A percentile compares a stretch with the other conserved stretches of the same genome.
Conservation (phyloP, 306 rosid species). For the Cucurbita ficifolia region DNA sequence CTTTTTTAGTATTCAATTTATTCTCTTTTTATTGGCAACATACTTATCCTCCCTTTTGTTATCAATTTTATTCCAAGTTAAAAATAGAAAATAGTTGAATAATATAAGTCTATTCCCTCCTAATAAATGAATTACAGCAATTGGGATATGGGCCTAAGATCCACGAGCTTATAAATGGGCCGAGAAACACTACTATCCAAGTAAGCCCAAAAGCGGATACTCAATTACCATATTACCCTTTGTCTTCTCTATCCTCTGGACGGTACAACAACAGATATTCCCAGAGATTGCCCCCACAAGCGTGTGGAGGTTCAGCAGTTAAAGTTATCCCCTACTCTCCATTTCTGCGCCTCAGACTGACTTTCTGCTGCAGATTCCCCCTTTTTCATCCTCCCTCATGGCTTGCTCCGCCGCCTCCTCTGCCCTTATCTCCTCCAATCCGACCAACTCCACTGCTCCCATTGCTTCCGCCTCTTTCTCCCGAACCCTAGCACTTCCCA, state of each 20-base stretch:
- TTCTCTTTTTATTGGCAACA: background rate
- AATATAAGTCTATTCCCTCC: too few species aligned
- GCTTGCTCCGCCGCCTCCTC: slow-evolving; percentile 47
- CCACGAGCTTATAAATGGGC: background rate
- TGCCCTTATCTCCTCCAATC: slow-evolving; percentile 45
- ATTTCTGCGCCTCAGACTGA: background rate
- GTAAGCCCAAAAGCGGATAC: background rate
- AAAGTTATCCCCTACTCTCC: background rate
- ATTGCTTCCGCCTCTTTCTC: slow-evolving; percentile 20
- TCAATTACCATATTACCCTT: background rate
- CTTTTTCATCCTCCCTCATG: slow-evolving; percentile 12
- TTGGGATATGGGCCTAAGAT: background rate
- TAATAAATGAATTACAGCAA: background rate
- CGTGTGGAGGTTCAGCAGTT: background rate
- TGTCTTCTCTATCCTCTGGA: background rate
- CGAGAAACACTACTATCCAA: background rate
- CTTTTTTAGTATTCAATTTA: background rate
- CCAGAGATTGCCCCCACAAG: background rate
- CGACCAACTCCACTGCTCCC: slow-evolving; percentile 25
- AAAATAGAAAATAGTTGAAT: too few species aligned
- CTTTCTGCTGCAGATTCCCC: background rate
- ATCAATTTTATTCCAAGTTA: too few species aligned
- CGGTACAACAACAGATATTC: background rate
- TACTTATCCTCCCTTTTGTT: background rate
- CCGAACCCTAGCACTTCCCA: slow-evolving; percentile 32